Evolutionary conservation across 768 basidiomycete genomes (phyloP), one percentile per base, ranked within the genome.

Genomic region (Amanita subjunquillea): DNA sequence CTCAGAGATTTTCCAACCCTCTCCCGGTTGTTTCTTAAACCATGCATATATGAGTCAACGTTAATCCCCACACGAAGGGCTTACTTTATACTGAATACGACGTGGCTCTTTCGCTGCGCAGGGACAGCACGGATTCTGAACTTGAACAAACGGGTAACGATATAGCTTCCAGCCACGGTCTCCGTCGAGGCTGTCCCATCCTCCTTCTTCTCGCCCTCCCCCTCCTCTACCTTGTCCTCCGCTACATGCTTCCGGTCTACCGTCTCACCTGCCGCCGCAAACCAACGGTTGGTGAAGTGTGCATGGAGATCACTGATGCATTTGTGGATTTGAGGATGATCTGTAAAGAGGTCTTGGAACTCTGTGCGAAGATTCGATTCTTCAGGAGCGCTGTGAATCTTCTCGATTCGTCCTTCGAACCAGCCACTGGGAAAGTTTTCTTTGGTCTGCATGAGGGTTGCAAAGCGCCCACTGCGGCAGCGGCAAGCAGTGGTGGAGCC

Each of bases 41-140:
- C 3, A n/a, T n/a, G n/a, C n/a, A 44, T 3, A 46, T 9, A 23
- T 17, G 47, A 43, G 6, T 29, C 39, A 38, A 30, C 6, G n/a
- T 3, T 20, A 6, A 20, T 20, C 32, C 25, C 20, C 17, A 2
- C 34, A 38, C n/a, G 17, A 17, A 7, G n/a, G 5, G 4, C 57
- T 15, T n/a, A n/a, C n/a, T 34, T 60, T n/a, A 59, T 59, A 46
- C 59, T 62, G 48, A 63, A 62, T 4, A 49, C 51, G 39, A 59
- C 58, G 22, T 58, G 57, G n/a, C 49, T 59, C n/a, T 60, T 46
- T 29, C 38, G 56, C 43, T 64, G 58, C 1, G 62, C 62, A 42
- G 59, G 59, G 1, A 51, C 56, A 1, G 56, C 63, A 15, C 63
- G 62, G 42, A 65, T 59, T 44, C 59, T 57, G 36, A 62, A 60